Evolutionary conservation across 2,329 filamentous ascomycete species (phyloP), one percentile per base, ranked within the genome.

Genomic region (Fusarium sublunatum): DNA sequence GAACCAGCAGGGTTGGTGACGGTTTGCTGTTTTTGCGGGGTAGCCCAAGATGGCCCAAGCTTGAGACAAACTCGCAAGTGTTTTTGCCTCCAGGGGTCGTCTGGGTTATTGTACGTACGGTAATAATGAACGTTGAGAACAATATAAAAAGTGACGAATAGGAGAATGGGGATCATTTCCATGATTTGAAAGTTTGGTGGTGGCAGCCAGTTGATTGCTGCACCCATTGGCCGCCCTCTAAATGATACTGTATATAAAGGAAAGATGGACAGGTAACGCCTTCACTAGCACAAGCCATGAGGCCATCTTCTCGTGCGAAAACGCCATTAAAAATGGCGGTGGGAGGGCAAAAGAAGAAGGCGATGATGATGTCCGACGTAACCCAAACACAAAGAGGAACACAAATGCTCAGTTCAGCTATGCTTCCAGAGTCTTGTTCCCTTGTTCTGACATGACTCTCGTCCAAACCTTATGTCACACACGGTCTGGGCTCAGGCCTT

Each of bases 21-120:
- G 49, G 41, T 45, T 55, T 52, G 38, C 52, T 31, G 51, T 53
- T 62, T 68, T 65, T 69, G 65, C 63, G 66, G 66, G 66, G 66
- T 69, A 65, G 38, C 29, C 41, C 34, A 38, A 8, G 43, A 40
- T 44, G 35, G 12, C 34, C 35, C 38, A 57, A 57, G 42, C 39
- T 47, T 35, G 31, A 36, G 34, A 51, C 55, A 64, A 55, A 34
- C 43, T 50, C 38, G 32, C 36, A 56, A 52, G 34, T 25, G 15
- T 49, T 46, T 53, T 65, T 46, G 49, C 51, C 45, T 19, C 22
- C 48, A 48, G 50, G 45, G 46, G 44, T 51, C 34, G 26, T 50
- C 39, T 43, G 8, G 29, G 19, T 50, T 52, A 19, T 19, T 19
- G 42, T 53, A 38, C 44, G 26, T 38, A 34, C 46, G 19, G 19